A percentile compares a stretch with the other conserved stretches of the same genome.
phyloP scores from a whole-genome alignment of 768 basidiomycete species.

The Tulasnella sp. region DNA sequence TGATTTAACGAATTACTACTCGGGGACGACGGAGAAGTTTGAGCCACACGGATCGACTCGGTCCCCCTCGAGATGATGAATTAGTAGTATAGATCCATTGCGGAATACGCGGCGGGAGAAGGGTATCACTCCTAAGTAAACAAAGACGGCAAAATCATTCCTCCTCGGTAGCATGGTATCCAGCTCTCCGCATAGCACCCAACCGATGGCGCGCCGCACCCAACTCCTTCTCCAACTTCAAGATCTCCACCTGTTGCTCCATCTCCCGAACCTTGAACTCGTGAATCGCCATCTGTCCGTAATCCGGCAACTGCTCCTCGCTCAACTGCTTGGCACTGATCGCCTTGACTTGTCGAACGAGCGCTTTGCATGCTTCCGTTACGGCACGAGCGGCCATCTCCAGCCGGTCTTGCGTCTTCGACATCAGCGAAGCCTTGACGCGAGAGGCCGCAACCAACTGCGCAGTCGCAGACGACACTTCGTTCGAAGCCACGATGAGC shows the following conservation, averaged over 20 bases:
- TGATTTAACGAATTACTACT: background rate
- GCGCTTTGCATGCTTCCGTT: conserved; percentile 92
- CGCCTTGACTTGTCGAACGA: conserved; percentile 94
- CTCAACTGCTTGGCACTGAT: conserved; percentile 78
- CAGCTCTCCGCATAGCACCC: conserved; percentile 81
- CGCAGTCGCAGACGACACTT: conserved; percentile 93
- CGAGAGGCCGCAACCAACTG: conserved; percentile 98
- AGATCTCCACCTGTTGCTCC: conserved; percentile 99
- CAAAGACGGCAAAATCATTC: conserved; percentile 36
- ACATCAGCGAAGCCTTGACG: conserved; percentile 98
- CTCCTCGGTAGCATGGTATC: conserved; percentile 83
- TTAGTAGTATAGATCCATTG: background rate
- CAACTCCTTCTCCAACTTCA: conserved; percentile 93
- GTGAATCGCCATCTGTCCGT: conserved; percentile 85
- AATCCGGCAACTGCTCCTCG: conserved; percentile 76
- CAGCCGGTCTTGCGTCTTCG: conserved; percentile 93
- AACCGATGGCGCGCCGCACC: conserved; percentile 77
- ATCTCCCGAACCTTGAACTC: conserved; percentile 98
- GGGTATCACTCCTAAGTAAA: background rate
- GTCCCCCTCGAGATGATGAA: background rate
- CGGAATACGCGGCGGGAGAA: background rate
- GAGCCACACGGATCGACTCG: background rate
- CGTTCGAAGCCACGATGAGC: conserved; percentile 99
- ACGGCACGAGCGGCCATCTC: conserved; percentile 97
- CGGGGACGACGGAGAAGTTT: background rate